phyloP scores from a whole-genome alignment of 2,329 filamentous ascomycete genomes.

The Neonectria magnoliae region DNA sequence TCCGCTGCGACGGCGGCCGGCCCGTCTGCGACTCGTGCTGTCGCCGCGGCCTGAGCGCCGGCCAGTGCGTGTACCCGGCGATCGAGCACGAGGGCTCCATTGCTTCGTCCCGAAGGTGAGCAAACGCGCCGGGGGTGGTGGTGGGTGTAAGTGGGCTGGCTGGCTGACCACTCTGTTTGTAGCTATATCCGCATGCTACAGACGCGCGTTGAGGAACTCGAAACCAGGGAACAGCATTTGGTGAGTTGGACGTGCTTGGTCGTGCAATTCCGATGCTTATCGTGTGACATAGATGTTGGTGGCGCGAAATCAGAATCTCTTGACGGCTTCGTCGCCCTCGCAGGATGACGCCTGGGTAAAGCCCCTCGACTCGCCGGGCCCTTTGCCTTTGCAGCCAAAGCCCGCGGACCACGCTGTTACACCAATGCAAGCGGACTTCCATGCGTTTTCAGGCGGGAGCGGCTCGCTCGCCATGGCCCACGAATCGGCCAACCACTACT shows the following conservation, averaged over 20 bases:
- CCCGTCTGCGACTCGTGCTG: slow-evolving; percentile 42
- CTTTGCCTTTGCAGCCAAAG: slow-evolving; percentile 30
- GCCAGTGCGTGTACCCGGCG: slow-evolving; percentile 42
- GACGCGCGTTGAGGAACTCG: slow-evolving; percentile 42
- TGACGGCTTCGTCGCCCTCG: slow-evolving; percentile 30
- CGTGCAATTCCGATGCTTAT: neutral
- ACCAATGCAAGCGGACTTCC: slow-evolving; percentile 35
- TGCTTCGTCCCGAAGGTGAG: slow-evolving; percentile 42
- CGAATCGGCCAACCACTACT: slow-evolving; percentile 34
- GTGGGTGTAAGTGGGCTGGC: slow-evolving; percentile 12
- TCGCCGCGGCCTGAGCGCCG: slow-evolving; percentile 36
- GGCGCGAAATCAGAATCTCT: slow-evolving; percentile 26
- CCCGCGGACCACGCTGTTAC: slow-evolving; percentile 34
- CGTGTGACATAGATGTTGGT: slow-evolving; percentile 5
- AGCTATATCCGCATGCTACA: slow-evolving; percentile 43
- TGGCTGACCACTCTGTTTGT: neutral
- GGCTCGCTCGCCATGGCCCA: slow-evolving; percentile 32
- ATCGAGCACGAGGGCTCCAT: slow-evolving; percentile 44
- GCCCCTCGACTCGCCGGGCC: slow-evolving; percentile 31
- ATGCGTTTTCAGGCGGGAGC: slow-evolving; percentile 23
- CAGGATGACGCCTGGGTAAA: slow-evolving; percentile 39
- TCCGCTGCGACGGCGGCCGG: slow-evolving; percentile 42
- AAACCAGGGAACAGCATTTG: slow-evolving; percentile 39
- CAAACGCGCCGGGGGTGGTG: neutral
- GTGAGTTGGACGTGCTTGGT: slow-evolving; percentile 25